Conservation (phyloP, 1,284 basidiomycete genomes). For the Bjerkandera adusta region DNA sequence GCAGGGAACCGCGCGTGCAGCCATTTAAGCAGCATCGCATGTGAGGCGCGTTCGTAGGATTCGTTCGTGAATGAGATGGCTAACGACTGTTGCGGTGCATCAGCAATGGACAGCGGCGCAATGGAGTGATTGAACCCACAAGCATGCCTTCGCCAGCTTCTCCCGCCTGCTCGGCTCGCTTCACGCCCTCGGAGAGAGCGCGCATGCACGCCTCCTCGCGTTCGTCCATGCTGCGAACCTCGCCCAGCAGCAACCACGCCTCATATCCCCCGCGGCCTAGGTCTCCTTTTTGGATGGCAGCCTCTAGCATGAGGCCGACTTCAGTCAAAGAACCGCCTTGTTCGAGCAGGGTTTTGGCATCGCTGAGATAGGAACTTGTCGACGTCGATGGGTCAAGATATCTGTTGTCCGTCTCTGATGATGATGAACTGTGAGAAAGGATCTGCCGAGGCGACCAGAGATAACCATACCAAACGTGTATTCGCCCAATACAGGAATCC, state of each 20-base stretch:
- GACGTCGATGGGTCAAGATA: slow-evolving; percentile 54
- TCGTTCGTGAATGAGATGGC: slow-evolving; percentile 99
- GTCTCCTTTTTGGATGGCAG: slow-evolving; percentile 80
- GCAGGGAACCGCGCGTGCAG: slow-evolving; percentile 77
- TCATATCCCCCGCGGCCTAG: slow-evolving; percentile 82
- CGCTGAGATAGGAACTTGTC: slow-evolving; percentile 57
- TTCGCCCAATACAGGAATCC: slow-evolving; percentile 65
- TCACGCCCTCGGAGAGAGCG: slow-evolving; percentile 70
- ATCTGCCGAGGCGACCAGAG: slow-evolving; percentile 1
- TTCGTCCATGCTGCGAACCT: slow-evolving; percentile 97
- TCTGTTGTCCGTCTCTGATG: slow-evolving; percentile 65
- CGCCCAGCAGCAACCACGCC: slow-evolving; percentile 92
- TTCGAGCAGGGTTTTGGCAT: slow-evolving; percentile 74
- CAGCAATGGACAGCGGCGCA: slow-evolving; percentile 9
- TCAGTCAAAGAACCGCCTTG: slow-evolving; percentile 84
- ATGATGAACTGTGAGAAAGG: slow-evolving; percentile 18
- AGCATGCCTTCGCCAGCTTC: slow-evolving; percentile 80
- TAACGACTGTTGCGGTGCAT: slow-evolving; percentile 61
- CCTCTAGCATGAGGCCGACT: slow-evolving; percentile 82
- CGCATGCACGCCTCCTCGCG: slow-evolving; percentile 78
- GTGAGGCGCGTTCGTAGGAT: slow-evolving; percentile 85
- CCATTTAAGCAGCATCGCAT: slow-evolving; percentile 89
- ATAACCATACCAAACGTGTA: slow-evolving; percentile 71
- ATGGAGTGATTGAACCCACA: slow-evolving; percentile 43
- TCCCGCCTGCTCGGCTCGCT: slow-evolving; percentile 57